Evolutionary conservation across 1,139 yeast species (phyloP).

Genomic region (Pichia terricola): DNA sequence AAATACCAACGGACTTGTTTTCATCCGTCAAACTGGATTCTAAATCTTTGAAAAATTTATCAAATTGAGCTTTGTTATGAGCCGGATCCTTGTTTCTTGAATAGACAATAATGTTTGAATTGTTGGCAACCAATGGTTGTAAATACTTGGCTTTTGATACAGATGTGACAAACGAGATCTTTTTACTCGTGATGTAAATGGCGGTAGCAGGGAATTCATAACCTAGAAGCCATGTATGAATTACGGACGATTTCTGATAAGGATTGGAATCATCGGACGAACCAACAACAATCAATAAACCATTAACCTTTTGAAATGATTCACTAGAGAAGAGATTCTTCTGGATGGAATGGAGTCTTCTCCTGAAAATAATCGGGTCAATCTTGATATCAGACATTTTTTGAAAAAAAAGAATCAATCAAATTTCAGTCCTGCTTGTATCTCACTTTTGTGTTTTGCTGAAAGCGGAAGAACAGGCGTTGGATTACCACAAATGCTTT

Average conservation of each 20-base stretch:
- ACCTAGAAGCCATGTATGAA: constrained; percentile 90
- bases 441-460: too few species aligned
- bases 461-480: too few species aligned
- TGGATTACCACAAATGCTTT: too few species aligned
- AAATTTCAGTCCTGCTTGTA: too few species aligned
- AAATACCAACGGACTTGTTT: constrained; percentile 47
- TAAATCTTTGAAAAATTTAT: constrained; percentile 44
- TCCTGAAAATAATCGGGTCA: constrained; percentile 26
- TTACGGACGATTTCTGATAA: constrained; percentile 77
- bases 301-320: constrained; percentile 40
- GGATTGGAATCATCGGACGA: constrained; percentile 83
- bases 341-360: constrained; percentile 35
- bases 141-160: constrained; percentile 83
- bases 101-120: constrained; percentile 50
- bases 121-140: constrained; percentile 36
- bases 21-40: constrained; percentile 29
- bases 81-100: constrained; percentile 74
- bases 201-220: constrained; percentile 93
- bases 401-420: too few species aligned
- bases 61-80: constrained; percentile 60
- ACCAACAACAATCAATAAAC: constrained; percentile 66
- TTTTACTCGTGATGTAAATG: constrained; percentile 52
- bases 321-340: constrained; percentile 29
- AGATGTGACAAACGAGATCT: constrained; percentile 64
- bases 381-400: constrained; percentile 27